Base-by-base conservation (phyloP, 805 yeast species). In the Cyberlindnera sargentensis region DNA sequence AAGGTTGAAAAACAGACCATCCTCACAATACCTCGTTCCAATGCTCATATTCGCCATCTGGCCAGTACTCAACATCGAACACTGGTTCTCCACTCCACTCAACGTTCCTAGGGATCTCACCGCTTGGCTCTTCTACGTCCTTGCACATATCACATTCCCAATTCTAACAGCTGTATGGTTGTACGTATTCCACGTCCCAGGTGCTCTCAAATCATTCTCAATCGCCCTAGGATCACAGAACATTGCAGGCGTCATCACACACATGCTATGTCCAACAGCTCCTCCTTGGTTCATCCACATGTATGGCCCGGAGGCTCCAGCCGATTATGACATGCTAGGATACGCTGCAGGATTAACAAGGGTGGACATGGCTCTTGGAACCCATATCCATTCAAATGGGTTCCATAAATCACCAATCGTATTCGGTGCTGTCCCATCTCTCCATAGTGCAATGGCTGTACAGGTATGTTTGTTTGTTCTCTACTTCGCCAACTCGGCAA, bases 211-310 rank as follows among this genome's bases (percentile, higher is more conserved):
- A 47, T 64, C 69, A 50, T 82, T 78, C 50, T 64, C 77, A 1
- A 52, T 71, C n/a, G 70, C 77, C 0, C 50, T 82, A 36, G 88
- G 89, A 2, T 41, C 68, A 8, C 86, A 80, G 56, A 82, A 80
- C 51, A 68, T 80, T 9, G 60, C 68, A 1, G 84, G 85, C 25
- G 80, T 80, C 0, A 34, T 70, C 33, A 82, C 86, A 3, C 87
- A 81, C 57, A 56, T 82, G 32, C 39, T 71, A 5, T 67, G 80
- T 58, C 90, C 90, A 26, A 80, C 77, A 56, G 84, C 87, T 1
- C 84, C 89, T 1, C 89, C 89, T 3, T 79, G 87, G 82, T 82
- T 80, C 57, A 75, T 79, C 38, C 80, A 76, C 55, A 47, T 77
- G 47, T 71, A 82, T 50, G 85, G 87, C 4, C 71, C 72, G 24